Evolutionary conservation across 148 eudicot genomes (phyloP), one percentile per base, ranked within the genome.

Genomic region (Selenicereus undatus): DNA sequence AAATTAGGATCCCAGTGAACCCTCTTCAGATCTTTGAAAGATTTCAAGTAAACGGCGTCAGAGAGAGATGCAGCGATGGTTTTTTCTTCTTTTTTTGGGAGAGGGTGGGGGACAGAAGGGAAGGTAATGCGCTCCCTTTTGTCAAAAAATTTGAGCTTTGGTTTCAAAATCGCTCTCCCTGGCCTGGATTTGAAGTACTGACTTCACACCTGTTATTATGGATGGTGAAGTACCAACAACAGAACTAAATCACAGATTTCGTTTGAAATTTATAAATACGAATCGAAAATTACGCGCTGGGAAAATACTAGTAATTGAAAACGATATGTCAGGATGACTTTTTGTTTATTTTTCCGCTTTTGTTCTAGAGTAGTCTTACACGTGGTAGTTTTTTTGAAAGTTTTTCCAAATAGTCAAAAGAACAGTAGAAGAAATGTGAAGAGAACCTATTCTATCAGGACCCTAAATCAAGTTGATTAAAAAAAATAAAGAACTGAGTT

Each of bases 1-100:
- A 65, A 84, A 68, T 54, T 66, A 78, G 64, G 81, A 85, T 75
- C 72, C 62, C 78, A 20, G 42, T 60, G 45, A 81, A 81, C 81
- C 86, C 83, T 73, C 64, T 70, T 80, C 43, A 75, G 58, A 17
- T 35, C 43, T 71, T 26, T 20, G 62, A 24, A 8, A 76, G 69
- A 76, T 51, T 76, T 52, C 27, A 12, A 76, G 74, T 5, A 26
- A 21, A 13, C 20, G 26, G 71, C 26, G 29, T 30, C 22, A 20
- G 45, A 52, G 70, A 72, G 52, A 48, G 52, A 48, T 10, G 52
- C 52, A 48, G 52, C 52, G 16, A 7, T 39, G 43, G 43, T 4
- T 4, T 39, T 39, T 39, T 39, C 3, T 39, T 4, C 3, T 39
- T 4, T 39, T 39, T 39, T 39, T 5, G 20, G 62, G 62, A n/a